Percentiles rank a stretch among this genome's conserved stretches.
Conservation (phyloP, 768 basidiomycete genomes). For the Calocybe indica region DNA sequence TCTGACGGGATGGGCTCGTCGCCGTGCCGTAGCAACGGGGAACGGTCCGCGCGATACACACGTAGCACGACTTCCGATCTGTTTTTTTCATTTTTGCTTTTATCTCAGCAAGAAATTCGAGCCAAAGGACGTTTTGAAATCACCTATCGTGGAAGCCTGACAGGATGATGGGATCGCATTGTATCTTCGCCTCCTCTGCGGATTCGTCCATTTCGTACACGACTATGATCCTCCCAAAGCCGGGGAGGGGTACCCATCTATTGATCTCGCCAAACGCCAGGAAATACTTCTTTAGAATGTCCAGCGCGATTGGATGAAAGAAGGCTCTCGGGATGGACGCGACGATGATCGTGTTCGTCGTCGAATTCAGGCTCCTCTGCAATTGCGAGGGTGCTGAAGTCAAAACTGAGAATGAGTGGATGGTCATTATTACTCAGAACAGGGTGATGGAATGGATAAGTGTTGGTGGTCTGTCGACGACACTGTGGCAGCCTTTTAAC, state of each 20-base stretch:
- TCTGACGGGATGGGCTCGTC: conserved; percentile 29
- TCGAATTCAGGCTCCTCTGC: neutral
- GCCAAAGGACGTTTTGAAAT: conserved; percentile 17
- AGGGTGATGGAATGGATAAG: neutral
- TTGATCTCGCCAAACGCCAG: conserved; percentile 73
- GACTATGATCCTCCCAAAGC: conserved; percentile 77
- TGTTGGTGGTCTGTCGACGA: too few species aligned
- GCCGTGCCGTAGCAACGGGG: conserved; percentile 41
- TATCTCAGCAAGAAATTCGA: too few species aligned
- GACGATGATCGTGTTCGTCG: conserved; percentile 83
- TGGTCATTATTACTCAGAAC: conserved; percentile 1
- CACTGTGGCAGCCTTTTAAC: too few species aligned
- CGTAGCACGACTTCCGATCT: conserved; percentile 37
- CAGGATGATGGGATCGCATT: conserved; percentile 59
- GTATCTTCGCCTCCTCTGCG: conserved; percentile 62
- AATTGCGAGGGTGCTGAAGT: too few species aligned
- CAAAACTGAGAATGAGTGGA: neutral
- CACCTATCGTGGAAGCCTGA: conserved; percentile 47
- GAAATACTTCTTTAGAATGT: conserved; percentile 69
- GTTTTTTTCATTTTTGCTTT: too few species aligned
- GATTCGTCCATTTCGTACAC: conserved; percentile 63
- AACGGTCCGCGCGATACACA: conserved; percentile 71
- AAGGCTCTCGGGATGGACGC: conserved; percentile 71
- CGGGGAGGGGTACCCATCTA: conserved; percentile 83
- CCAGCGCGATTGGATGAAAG: conserved; percentile 66